phyloP scores from a whole-genome alignment of 2,329 filamentous ascomycete species.

The Teratosphaeriaceae sp. region DNA sequence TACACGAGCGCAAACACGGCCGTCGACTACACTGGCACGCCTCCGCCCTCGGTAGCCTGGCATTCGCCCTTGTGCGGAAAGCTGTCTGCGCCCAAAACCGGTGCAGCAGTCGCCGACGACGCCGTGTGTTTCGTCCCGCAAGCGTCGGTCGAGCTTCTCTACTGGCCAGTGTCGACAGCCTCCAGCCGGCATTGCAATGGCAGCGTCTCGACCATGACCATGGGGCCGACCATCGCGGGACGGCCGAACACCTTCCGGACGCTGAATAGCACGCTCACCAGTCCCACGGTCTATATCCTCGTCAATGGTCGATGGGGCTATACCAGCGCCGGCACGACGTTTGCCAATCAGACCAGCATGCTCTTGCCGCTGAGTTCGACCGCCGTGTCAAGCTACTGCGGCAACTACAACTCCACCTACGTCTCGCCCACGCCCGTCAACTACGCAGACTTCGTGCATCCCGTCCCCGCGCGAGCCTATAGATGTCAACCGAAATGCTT shows the following conservation, averaged over 20 bases:
- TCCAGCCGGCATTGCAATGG: slow-evolving; percentile 9
- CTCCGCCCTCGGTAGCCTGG: background rate
- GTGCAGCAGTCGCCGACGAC: background rate
- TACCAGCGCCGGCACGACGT: slow-evolving; percentile 6
- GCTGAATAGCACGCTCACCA: slow-evolving; percentile 15
- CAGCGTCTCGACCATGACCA: slow-evolving; percentile 11
- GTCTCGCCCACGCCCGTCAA: slow-evolving; percentile 12
- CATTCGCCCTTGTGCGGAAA: background rate
- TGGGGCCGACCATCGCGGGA: slow-evolving; percentile 13
- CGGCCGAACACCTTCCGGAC: slow-evolving; percentile 14
- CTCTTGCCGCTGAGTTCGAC: slow-evolving; percentile 13
- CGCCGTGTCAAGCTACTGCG: slow-evolving; percentile 15
- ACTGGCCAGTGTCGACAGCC: slow-evolving; percentile 6
- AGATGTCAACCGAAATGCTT: slow-evolving; percentile 19
- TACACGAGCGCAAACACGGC: background rate
- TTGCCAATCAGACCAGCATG: slow-evolving; percentile 7
- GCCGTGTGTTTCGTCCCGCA: slow-evolving; percentile 10
- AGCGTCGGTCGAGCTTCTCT: slow-evolving; percentile 14
- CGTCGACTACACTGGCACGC: background rate
- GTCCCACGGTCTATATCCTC: slow-evolving; percentile 18
- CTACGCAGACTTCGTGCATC: slow-evolving; percentile 16
- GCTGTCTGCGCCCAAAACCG: background rate
- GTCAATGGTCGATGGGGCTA: slow-evolving; percentile 15
- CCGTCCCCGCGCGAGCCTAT: slow-evolving; percentile 16
- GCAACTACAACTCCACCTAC: slow-evolving; percentile 11